Base-by-base conservation (phyloP, 805 yeast species). In the Spencermartinsiella europaea region DNA sequence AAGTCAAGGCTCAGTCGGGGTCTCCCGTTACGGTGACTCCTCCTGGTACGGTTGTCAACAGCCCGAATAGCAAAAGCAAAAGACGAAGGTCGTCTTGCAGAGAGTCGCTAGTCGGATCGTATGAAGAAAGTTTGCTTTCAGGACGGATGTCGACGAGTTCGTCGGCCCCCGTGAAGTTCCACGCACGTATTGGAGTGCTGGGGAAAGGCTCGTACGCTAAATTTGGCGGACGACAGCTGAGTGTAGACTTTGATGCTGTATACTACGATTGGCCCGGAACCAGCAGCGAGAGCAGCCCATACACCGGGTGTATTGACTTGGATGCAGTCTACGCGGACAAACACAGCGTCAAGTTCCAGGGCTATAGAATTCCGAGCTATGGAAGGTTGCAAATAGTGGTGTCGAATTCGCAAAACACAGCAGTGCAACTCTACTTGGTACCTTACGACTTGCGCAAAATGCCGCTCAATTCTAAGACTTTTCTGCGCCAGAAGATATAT, bases 331-430 rank as follows among this genome's bases (percentile, higher is more conserved):
- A 40, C 25, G 21, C 17, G n/a, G 41, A 22, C 42, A 27, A 39
- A n/a, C 21, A 34, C 20, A 27, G 17, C 10, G 36, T n/a, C 19
- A 25, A 25, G 12, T 25, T 25, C 31, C 21, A 45, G 1, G 66
- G 68, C 7, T 61, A 61, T 47, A 40, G 61, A 34, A 55, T 65
- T 21, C 69, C 69, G 25, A 46, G 52, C n/a, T 46, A 52, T 10
- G 69, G 69, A 3, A 60, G 59, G 49, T 38, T 65, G 21, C 69
- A 65, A 46, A 50, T 65, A 15, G 59, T 63, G n/a, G 48, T 65
- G 2, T 60, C 64, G 28, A 63, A 65, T 42, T 47, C 56, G 16
- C 56, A 62, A 28, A 52, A 57, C 25, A 65, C 66, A 0, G 62
- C 67, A 3, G 58, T 62, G n/a, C 58, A 54, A 34, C 41, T 64